These are phyloP conservation scores for Glutinoglossum americanum DNA, from an alignment of 495 filamentous ascomycete genomes.

Conservation along the genomic window DNA sequence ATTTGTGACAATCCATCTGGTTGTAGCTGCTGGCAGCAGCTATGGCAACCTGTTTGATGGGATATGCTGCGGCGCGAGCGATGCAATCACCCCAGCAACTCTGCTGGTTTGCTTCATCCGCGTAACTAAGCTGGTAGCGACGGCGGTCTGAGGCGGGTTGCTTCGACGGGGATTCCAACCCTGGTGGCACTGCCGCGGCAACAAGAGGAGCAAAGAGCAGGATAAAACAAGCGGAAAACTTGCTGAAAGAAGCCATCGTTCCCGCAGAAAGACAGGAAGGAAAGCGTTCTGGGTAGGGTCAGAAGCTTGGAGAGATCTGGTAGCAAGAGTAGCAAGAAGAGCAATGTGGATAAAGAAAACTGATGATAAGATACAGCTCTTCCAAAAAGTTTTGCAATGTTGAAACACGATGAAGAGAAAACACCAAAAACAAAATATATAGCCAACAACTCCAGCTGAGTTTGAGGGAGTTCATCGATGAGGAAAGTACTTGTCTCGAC, in stretches of 20 bases:
- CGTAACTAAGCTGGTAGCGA: not conserved
- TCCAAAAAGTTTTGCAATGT: not conserved
- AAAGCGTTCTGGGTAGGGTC: not conserved
- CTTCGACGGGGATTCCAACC: not conserved
- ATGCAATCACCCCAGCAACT: not conserved
- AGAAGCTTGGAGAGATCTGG: not conserved
- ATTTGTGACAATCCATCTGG: not conserved
- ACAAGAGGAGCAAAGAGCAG: not conserved
- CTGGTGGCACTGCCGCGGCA: not conserved
- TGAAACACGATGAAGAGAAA: not conserved
- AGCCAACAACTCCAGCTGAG: not conserved
- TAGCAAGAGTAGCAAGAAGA: not conserved
- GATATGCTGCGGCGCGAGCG: not conserved
- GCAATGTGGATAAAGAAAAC: constrained; percentile 1
- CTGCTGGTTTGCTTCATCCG: not conserved
- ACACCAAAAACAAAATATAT: not conserved
- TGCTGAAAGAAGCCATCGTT: not conserved
- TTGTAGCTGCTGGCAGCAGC: not conserved
- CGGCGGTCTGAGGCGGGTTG: not conserved
- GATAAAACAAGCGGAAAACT: not conserved
- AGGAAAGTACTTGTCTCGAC: not conserved
- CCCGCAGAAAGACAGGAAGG: not conserved
- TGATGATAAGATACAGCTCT: constrained; percentile 3
- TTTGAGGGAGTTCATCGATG: not conserved
- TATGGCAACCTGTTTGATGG: not conserved